A percentile compares a stretch with the other conserved stretches of the same genome.
Conservation (phyloP, 352 stramenopile species). For the Phytophthora constricta region DNA sequence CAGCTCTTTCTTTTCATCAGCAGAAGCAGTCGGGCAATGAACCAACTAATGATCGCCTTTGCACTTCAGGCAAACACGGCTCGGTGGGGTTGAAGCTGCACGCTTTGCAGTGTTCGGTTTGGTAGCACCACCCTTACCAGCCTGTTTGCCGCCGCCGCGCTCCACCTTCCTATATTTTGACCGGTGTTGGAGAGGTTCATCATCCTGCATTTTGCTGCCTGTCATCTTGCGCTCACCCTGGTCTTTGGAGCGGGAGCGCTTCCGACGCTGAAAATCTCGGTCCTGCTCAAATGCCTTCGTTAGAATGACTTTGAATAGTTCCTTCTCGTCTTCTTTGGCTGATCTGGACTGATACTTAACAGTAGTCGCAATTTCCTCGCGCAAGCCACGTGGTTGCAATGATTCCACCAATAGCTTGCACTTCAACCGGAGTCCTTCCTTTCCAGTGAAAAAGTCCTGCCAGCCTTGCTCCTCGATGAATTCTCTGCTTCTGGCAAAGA, state of each 20-base stretch:
- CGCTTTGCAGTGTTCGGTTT: no score
- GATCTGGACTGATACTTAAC: constrained; percentile 20
- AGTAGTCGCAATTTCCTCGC: constrained; percentile 8
- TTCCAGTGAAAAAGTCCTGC: constrained; percentile 20
- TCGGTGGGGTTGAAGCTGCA: no score
- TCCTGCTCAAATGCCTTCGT: constrained; percentile 22
- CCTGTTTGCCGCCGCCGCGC: not conserved
- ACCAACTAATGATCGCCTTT: constrained; percentile 18
- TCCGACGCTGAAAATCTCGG: constrained; percentile 20
- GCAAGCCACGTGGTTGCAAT: constrained; percentile 9
- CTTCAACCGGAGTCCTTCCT: constrained; percentile 12
- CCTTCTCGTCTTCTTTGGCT: constrained; percentile 13
- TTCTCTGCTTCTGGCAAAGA: constrained; percentile 13
- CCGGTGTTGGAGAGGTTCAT: no score
- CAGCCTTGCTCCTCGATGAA: constrained; percentile 28
- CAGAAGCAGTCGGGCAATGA: constrained; percentile 2
- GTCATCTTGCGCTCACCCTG: constrained; percentile 3
- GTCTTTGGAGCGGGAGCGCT: constrained; percentile 9
- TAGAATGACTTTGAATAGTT: constrained; percentile 22
- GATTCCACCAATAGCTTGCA: constrained; percentile 21
- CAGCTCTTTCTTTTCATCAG: constrained; percentile 24
- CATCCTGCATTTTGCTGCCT: no score
- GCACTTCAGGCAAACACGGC: constrained; percentile 15
- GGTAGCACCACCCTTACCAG: not conserved
- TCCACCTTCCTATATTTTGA: constrained; percentile 11